phyloP scores from a whole-genome alignment of 306 rosid genomes.

The Astragalus glycyphyllos region DNA sequence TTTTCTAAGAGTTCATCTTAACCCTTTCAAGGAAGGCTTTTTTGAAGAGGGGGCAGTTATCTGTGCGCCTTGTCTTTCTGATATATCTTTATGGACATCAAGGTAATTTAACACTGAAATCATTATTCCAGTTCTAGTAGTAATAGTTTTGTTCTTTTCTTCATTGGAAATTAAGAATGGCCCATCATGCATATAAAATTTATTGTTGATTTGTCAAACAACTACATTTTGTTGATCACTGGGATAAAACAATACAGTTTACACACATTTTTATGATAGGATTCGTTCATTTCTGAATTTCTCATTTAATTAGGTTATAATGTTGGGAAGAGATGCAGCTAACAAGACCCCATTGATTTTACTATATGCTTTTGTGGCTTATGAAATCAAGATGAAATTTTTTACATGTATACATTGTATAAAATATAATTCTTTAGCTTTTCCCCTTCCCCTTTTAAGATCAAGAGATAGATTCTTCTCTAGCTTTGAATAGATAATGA shows the following conservation, averaged over 20 bases:
- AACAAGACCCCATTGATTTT: not conserved
- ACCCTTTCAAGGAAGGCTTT: slow-evolving; percentile 74
- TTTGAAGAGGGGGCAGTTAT: slow-evolving; percentile 90
- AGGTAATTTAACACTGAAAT: slow-evolving; percentile 53
- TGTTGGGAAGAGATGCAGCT: not conserved
- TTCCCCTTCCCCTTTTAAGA: too few species aligned
- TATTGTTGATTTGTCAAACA: slow-evolving; percentile 13
- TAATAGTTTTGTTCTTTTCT: slow-evolving; percentile 18
- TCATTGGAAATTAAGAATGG: slow-evolving; percentile 17
- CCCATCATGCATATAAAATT: not conserved
- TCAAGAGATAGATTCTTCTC: too few species aligned
- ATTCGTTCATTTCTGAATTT: slow-evolving; percentile 23
- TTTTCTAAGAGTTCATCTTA: slow-evolving; percentile 72
- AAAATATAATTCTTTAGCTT: too few species aligned
- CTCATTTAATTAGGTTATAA: slow-evolving; percentile 15
- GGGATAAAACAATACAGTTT: not conserved
- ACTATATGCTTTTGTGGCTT: slow-evolving; percentile 10
- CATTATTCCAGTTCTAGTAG: slow-evolving; percentile 6
- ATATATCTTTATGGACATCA: slow-evolving; percentile 66
- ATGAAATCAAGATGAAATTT: slow-evolving; percentile 27
- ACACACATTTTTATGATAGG: not conserved
- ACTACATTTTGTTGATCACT: not conserved
- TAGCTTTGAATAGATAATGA: too few species aligned
- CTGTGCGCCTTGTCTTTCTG: slow-evolving; percentile 70
- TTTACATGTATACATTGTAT: not conserved